phyloP scores from a whole-genome alignment of 2,329 filamentous ascomycete species.

The Diaporthe capsici region DNA sequence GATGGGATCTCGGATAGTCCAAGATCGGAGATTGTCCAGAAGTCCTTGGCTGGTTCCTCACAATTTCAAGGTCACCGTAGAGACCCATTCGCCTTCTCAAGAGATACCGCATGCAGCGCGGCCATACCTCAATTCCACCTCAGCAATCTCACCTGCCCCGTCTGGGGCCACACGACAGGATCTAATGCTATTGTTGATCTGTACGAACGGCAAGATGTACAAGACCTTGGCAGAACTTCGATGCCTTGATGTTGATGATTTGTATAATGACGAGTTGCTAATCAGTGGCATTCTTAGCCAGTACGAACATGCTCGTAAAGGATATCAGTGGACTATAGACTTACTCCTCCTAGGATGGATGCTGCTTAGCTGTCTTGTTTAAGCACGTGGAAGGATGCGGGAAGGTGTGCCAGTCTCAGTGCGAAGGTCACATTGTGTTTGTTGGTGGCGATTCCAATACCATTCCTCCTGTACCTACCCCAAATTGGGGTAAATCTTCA shows the following conservation, averaged over 20 bases:
- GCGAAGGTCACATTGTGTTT: background rate
- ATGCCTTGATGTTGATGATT: background rate
- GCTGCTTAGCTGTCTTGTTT: background rate
- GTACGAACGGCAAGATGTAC: background rate
- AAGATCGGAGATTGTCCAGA: background rate
- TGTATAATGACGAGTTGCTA: background rate
- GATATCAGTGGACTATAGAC: background rate
- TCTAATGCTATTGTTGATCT: background rate
- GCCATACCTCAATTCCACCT: background rate
- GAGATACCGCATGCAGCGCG: background rate
- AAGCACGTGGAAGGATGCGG: background rate
- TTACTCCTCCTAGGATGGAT: background rate
- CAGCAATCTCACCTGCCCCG: background rate
- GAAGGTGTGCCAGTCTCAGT: background rate
- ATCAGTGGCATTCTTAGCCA: background rate
- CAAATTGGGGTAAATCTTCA: constrained; percentile 14
- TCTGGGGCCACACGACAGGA: background rate
- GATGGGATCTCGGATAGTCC: background rate
- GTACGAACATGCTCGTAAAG: background rate
- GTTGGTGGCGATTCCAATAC: background rate
- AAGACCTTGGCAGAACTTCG: background rate
- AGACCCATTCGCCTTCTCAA: background rate
- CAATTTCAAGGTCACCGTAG: background rate
- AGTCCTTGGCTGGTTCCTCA: background rate
- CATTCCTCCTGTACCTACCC: background rate